Conservation (phyloP, 768 basidiomycete genomes). For the Panaeolus cyanescens region DNA sequence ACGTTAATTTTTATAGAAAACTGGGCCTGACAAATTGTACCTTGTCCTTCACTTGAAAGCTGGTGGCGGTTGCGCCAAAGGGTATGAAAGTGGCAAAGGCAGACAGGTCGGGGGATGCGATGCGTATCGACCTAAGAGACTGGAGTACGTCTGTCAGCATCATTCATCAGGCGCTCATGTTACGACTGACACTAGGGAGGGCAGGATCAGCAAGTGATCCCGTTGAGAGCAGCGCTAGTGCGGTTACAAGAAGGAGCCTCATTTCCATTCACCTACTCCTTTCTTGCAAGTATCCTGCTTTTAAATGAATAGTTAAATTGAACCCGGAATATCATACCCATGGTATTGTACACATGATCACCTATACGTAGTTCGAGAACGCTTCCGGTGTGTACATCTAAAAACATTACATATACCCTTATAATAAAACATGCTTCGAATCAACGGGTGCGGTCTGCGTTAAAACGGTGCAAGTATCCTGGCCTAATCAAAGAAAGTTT, state of each 20-base stretch:
- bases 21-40: constrained; percentile 14
- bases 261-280: not conserved
- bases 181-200: not conserved
- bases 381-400: not conserved
- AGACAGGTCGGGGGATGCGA: constrained; percentile 41
- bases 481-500: not conserved
- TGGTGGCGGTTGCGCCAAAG: constrained; percentile 44
- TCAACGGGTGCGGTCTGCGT: not conserved
- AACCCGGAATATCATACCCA: not conserved
- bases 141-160: not conserved
- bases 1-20: not conserved
- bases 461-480: not conserved
- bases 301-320: not conserved
- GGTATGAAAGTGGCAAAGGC: constrained; percentile 45
- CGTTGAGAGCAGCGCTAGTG: not conserved
- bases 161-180: not conserved
- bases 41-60: constrained; percentile 51
- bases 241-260: not conserved
- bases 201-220: not conserved
- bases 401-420: not conserved
- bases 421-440: constrained; percentile 1
- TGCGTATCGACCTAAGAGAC: constrained; percentile 29
- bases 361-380: not conserved
- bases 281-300: not conserved
- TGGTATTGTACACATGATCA: not conserved